Percentiles rank a stretch among this genome's conserved stretches.
Conservation (phyloP, 345 rosid species). For the Citrus sinensis region DVS_A1.0 CM039163.1:3119001-3119500, state of each 20-base stretch:
- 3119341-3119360: neutral
- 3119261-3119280: neutral
- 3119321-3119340: neutral
- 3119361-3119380: neutral
- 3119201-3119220: neutral
- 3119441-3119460: neutral
- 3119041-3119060: neutral
- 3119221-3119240: neutral
- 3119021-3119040: neutral
- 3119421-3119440: neutral
- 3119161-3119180: neutral
- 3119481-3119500: slow-evolving; percentile 40
- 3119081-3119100: neutral
- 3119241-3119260: neutral
- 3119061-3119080: neutral
- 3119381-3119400: neutral
- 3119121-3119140: neutral
- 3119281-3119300: neutral
- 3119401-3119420: neutral
- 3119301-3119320: neutral
- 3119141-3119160: neutral
- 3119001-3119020: neutral
- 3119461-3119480: neutral
- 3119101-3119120: neutral
- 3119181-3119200: neutral